Percentiles rank a stretch among this genome's conserved stretches.
Conservation (phyloP, 106 monocot species). For the Hemerocallis citrina region DNA sequence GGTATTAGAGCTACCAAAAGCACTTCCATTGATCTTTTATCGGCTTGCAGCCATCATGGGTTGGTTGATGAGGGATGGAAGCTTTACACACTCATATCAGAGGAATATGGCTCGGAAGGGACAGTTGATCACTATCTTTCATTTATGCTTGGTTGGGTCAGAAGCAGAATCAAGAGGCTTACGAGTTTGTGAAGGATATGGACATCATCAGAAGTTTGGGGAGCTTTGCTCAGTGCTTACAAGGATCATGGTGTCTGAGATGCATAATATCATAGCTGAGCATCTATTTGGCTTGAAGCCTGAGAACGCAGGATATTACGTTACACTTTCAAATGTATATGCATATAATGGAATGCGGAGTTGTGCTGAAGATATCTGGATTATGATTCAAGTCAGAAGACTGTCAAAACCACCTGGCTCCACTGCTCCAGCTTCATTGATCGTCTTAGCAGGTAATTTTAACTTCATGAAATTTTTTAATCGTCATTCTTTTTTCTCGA, state of each 20-base stretch:
- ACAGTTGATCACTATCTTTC: slow-evolving; percentile 46
- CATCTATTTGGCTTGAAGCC: slow-evolving; percentile 31
- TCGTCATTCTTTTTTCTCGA: no score
- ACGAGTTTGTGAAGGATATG: slow-evolving; percentile 19
- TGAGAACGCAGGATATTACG: slow-evolving; percentile 56
- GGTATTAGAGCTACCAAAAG: slow-evolving; percentile 33
- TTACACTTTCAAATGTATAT: slow-evolving; percentile 53
- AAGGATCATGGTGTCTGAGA: slow-evolving; percentile 18
- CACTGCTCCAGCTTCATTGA: slow-evolving; percentile 39
- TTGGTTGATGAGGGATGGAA: slow-evolving; percentile 54
- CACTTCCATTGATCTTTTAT: slow-evolving; percentile 60
- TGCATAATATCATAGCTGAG: slow-evolving; percentile 29
- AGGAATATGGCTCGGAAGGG: slow-evolving; percentile 28
- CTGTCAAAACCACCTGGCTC: slow-evolving; percentile 37
- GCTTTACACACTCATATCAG: slow-evolving; percentile 35
- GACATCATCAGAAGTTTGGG: slow-evolving; percentile 41
- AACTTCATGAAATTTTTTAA: no score
- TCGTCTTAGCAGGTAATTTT: neutral
- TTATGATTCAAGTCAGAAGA: slow-evolving; percentile 29
- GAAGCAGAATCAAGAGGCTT: slow-evolving; percentile 45
- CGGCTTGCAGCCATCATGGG: slow-evolving; percentile 68
- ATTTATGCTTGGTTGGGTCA: slow-evolving; percentile 60
- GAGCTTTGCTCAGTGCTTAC: slow-evolving; percentile 67
- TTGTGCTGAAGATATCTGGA: slow-evolving; percentile 34
- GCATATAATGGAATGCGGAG: slow-evolving; percentile 44